These are phyloP conservation scores for Phytophthora pistaciae DNA, from an alignment of 352 stramenopile genomes.

Conservation along the genomic window DNA sequence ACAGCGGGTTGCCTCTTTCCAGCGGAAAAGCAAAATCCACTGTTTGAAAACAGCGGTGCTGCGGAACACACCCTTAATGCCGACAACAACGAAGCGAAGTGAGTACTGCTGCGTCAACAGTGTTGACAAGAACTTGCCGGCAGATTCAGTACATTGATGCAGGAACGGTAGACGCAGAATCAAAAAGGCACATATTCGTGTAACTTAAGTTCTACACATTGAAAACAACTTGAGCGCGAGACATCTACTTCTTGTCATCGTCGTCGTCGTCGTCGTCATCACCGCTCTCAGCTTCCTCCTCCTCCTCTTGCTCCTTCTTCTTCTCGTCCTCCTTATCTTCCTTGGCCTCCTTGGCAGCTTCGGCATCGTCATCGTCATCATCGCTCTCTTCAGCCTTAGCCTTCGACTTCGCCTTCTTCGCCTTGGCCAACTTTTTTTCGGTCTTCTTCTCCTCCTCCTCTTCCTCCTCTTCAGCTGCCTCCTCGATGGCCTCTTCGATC, in stretches of 20 bases:
- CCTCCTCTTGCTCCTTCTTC: slow-evolving; percentile 21
- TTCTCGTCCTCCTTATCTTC: slow-evolving; percentile 22
- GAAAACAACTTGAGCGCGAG: background rate
- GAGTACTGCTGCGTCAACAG: no score
- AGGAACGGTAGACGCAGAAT: background rate
- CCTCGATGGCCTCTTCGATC: slow-evolving; percentile 15
- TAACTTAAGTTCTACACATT: slow-evolving; percentile 31
- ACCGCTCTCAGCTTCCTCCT: slow-evolving; percentile 19
- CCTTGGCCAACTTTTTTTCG: slow-evolving; percentile 18
- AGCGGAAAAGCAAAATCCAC: no score
- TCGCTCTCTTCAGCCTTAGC: slow-evolving; percentile 2
- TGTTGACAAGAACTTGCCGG: background rate
- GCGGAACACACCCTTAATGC: no score
- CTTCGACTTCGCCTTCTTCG: slow-evolving; percentile 27
- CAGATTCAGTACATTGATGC: background rate
- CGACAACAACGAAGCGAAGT: background rate
- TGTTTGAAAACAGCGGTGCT: no score
- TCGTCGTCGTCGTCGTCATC: slow-evolving; percentile 11
- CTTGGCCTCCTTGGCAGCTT: background rate
- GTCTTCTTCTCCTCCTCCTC: slow-evolving; percentile 15
- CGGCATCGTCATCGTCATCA: slow-evolving; percentile 1
- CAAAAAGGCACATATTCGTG: slow-evolving; percentile 15
- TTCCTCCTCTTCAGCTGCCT: slow-evolving; percentile 10
- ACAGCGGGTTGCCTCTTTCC: no score
- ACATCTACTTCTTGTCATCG: slow-evolving; percentile 6